A percentile compares a stretch with the other conserved stretches of the same genome.
phyloP scores from a whole-genome alignment of 2,329 filamentous ascomycete genomes.

The Lachnellula subtilissima region DNA sequence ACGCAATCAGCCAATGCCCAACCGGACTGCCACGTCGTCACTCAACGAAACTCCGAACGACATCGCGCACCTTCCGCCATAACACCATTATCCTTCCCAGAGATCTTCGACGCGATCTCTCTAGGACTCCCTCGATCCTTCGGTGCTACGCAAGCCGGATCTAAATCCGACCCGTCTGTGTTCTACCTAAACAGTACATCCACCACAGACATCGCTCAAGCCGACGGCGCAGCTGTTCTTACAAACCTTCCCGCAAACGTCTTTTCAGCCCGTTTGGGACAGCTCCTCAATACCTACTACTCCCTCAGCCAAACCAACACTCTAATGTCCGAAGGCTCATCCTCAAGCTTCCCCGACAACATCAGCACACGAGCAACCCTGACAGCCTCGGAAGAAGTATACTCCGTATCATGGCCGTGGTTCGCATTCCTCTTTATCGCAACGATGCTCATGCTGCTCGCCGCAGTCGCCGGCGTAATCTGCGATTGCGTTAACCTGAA shows the following conservation, averaged over 20 bases:
- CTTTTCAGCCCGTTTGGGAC: not conserved
- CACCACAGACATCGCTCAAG: not conserved
- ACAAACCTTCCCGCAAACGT: not conserved
- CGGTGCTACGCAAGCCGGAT: not conserved
- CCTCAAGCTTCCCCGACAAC: not conserved
- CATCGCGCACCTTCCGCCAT: not conserved
- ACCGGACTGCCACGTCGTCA: constrained; percentile 1
- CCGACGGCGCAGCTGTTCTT: not conserved
- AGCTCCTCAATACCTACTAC: constrained; percentile 9
- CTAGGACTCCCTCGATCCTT: constrained; percentile 3
- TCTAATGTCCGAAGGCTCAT: not conserved
- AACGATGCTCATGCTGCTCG: constrained; percentile 2
- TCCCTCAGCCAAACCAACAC: constrained; percentile 2
- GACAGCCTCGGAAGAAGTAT: not conserved
- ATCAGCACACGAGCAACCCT: not conserved
- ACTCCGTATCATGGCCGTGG: constrained; percentile 5
- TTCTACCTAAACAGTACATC: constrained; percentile 6
- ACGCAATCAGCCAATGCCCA: not conserved
- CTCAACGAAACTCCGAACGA: constrained; percentile 2
- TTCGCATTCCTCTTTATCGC: constrained; percentile 4
- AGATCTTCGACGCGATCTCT: constrained; percentile 3
- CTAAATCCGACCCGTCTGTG: constrained; percentile 3
- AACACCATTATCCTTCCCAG: constrained; percentile 5
- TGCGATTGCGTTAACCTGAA: not conserved
- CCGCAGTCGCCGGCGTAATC: not conserved